phyloP scores from a whole-genome alignment of 2,329 filamentous ascomycete species.

The Clonostachys sp. region DNA sequence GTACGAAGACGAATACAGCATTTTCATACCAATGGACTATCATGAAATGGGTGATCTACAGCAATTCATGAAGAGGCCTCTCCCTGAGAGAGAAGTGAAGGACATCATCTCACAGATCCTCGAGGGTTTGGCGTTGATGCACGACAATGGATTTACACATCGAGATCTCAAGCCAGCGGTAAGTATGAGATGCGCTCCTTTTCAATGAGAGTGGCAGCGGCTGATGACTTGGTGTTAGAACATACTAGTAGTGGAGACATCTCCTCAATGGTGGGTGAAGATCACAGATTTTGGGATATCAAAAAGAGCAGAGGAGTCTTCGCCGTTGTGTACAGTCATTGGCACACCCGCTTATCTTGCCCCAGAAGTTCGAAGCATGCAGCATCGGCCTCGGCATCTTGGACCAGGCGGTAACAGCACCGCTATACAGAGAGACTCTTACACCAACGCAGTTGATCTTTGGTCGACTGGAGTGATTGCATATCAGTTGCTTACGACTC shows the following conservation, averaged over 20 bases:
- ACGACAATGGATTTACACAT: constrained; percentile 4
- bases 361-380: not conserved
- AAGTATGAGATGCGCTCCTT: not conserved
- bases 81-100: constrained; percentile 1
- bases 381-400: too few species aligned
- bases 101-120: constrained; percentile 1
- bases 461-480: constrained; percentile 9
- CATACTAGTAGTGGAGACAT: not conserved
- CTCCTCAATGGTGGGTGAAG: constrained; percentile 4
- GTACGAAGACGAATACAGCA: constrained; percentile 1
- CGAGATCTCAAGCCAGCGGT: constrained; percentile 4
- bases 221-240: not conserved
- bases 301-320: not conserved
- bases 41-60: constrained; percentile 3
- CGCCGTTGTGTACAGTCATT: not conserved
- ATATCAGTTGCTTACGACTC: not conserved
- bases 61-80: constrained; percentile 2
- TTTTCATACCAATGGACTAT: constrained; percentile 7
- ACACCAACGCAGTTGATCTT: constrained; percentile 1
- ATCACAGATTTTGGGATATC: constrained; percentile 3
- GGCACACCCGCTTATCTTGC: not conserved
- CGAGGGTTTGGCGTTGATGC: constrained; percentile 4
- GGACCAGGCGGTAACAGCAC: not conserved
- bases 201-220: not conserved
- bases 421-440: not conserved